A percentile compares a stretch with the other conserved stretches of the same genome.
Conservation (phyloP, 306 rosid species). For the Aeschynomene evenia region DNA sequence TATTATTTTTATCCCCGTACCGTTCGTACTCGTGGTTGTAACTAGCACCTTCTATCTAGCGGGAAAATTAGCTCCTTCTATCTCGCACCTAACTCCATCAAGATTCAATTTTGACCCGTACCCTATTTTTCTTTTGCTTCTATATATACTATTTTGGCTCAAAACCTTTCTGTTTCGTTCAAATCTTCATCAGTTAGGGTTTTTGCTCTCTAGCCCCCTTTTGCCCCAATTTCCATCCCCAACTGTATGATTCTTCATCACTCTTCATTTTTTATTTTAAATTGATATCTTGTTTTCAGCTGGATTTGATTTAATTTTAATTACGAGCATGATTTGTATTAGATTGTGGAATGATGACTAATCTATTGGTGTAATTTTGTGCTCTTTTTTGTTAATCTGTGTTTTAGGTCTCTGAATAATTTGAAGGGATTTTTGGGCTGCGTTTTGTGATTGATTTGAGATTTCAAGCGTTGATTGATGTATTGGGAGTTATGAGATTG, state of each 20-base stretch:
- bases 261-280: not conserved
- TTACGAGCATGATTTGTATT: not conserved
- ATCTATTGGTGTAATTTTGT: not conserved
- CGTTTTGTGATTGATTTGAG: not conserved
- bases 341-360: not conserved
- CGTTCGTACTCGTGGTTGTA: not conserved
- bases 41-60: not conserved
- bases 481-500: conserved; percentile 65
- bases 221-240: conserved; percentile 18
- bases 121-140: not conserved
- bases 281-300: not conserved
- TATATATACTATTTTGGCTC: not conserved
- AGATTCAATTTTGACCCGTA: not conserved
- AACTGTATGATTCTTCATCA: conserved; percentile 23
- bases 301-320: not conserved
- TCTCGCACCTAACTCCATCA: conserved; percentile 35
- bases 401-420: conserved; percentile 41
- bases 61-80: not conserved
- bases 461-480: conserved; percentile 31
- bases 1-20: not conserved
- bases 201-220: conserved; percentile 9
- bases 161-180: not conserved
- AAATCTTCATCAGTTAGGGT: conserved; percentile 32
- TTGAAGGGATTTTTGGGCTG: conserved; percentile 1
- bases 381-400: not conserved